Evolutionary conservation across 768 basidiomycete species (phyloP), one percentile per base, ranked within the genome.

Genomic region (Scleroderma bovista): DNA sequence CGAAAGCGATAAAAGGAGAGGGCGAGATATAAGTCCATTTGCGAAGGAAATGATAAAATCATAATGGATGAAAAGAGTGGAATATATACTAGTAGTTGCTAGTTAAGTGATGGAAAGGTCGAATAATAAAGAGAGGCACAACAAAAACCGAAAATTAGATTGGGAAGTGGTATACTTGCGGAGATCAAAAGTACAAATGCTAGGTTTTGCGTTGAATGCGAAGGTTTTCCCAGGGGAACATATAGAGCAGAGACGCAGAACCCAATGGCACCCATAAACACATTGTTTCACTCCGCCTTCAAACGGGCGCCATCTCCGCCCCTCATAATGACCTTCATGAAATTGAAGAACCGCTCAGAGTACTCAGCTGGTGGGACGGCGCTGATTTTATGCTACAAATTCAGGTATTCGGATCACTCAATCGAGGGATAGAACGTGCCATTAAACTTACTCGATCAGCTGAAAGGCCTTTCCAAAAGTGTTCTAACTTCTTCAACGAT

Each of bases 291-390:
- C 52, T 75, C 75, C 6, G 69, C 58, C 56, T 75, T 76, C 69
- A 80, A 80, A 41, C 66, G 62, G 51, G 63, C 80, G 19, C 85
- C 86, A 39, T 74, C 88, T 9, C 90, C 89, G 19, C 88, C 86
- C 3, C 84, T 81, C 84, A 93, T 90, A 59, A 86, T 77, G 20
- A 87, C 85, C 63, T 81, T 84, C 83, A 93, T 85, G 59, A 93
- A 93, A 22, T 74, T 51, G 67, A 89, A 84, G 76, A 99, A 98
- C 40, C 96, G 81, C 33, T 89, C 81, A 3, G 82, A 86, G 63
- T 99, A 98, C 57, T 94, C 89, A 7, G 69, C 58, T 0, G 96
- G 93, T 2, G 86, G 86, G 2, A 97, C 91, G 6, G 94, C 91
- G 46, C 91, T 94, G 58, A 98, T 98, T 64, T 89, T 94, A 62